Conservation (phyloP, 1,284 basidiomycete species). For the Apiotrichum siamense region DNA sequence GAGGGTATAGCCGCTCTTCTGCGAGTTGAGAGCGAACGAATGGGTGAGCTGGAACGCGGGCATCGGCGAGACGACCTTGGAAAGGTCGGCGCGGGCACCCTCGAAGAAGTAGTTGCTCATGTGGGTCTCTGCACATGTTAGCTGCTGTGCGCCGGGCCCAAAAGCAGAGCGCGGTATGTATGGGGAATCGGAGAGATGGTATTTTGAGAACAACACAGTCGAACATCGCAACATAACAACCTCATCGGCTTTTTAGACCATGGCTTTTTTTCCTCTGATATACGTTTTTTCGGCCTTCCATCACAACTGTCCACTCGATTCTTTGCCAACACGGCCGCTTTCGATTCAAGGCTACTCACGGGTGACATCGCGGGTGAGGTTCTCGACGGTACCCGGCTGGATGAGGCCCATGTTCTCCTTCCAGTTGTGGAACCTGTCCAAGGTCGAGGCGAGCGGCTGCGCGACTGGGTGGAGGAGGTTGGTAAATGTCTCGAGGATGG, state of each 20-base stretch:
- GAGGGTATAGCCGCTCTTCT: constrained; percentile 82
- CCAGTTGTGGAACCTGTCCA: constrained; percentile 70
- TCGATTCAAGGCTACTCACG: no score
- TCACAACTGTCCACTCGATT: background rate
- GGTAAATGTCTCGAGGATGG: constrained; percentile 39
- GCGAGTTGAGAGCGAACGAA: constrained; percentile 66
- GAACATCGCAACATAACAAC: no score
- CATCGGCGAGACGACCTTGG: constrained; percentile 86
- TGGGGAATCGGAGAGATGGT: background rate
- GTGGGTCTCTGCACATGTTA: constrained; percentile 63
- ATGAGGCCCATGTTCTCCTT: constrained; percentile 69
- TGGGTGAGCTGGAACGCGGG: constrained; percentile 98
- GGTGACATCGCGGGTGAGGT: constrained; percentile 83
- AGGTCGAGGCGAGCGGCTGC: constrained; percentile 58
- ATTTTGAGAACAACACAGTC: background rate
- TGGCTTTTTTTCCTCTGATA: no score
- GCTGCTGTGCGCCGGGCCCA: no score
- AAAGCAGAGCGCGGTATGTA: background rate
- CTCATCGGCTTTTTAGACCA: no score
- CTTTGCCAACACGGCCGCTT: no score
- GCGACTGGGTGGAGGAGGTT: constrained; percentile 40
- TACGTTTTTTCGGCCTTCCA: no score
- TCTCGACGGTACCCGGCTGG: constrained; percentile 85
- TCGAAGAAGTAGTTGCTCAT: constrained; percentile 95
- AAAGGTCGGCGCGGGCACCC: constrained; percentile 90